Conservation (phyloP, 768 basidiomycete species). For the Leccinum arenicola region DNA sequence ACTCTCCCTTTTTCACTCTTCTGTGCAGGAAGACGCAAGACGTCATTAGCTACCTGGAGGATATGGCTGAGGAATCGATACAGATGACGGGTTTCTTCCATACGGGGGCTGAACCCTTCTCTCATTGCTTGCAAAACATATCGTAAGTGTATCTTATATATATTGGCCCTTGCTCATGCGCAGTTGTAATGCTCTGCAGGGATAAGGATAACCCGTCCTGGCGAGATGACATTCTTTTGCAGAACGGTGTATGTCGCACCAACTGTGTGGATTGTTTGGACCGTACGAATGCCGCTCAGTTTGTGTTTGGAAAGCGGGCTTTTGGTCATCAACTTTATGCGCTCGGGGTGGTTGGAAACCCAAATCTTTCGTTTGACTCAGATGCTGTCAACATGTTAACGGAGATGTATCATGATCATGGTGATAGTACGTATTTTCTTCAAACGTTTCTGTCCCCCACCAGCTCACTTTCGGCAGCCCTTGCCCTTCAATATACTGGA, state of each 20-base stretch:
- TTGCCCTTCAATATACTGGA: conserved; percentile 95
- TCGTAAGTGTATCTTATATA: conserved; percentile 26
- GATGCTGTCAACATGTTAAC: conserved; percentile 96
- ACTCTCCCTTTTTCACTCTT: not conserved
- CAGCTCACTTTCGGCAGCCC: conserved; percentile 46
- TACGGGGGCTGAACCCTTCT: conserved; percentile 83
- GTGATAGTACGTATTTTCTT: conserved; percentile 66
- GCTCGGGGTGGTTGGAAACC: conserved; percentile 82
- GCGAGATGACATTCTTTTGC: conserved; percentile 71
- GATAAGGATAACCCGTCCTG: conserved; percentile 38
- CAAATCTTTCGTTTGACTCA: conserved; percentile 86
- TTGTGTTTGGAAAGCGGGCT: conserved; percentile 93
- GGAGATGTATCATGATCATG: conserved; percentile 98
- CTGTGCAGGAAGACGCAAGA: conserved; percentile 82
- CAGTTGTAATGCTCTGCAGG: conserved; percentile 14
- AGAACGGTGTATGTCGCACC: conserved; percentile 88
- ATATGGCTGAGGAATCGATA: conserved; percentile 91
- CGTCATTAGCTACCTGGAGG: conserved; percentile 92
- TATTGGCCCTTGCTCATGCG: not conserved
- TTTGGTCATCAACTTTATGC: conserved; percentile 95
- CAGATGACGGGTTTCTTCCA: conserved; percentile 94
- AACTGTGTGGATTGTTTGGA: conserved; percentile 98
- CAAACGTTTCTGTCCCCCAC: not conserved
- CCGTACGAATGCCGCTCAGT: conserved; percentile 95
- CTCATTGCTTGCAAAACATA: conserved; percentile 54